A percentile compares a stretch with the other conserved stretches of the same genome.
phyloP scores from a whole-genome alignment of 2,329 filamentous ascomycete genomes.

The Emericellopsis cladophorae region DNA sequence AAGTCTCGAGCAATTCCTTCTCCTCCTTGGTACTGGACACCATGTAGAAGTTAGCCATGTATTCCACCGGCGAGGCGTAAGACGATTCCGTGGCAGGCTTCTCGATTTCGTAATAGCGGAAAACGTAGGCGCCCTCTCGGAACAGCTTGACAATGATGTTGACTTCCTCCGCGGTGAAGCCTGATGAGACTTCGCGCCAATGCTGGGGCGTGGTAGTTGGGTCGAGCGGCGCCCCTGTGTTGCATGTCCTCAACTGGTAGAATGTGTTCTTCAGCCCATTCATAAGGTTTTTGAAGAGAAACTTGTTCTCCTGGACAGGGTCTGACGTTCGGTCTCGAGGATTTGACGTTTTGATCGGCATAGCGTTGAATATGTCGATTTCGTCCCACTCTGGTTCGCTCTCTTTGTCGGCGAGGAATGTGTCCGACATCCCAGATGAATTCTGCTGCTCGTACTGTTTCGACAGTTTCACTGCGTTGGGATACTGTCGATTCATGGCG shows the following conservation, averaged over 20 bases:
- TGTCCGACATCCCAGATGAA: slow-evolving; percentile 50
- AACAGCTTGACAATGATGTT: slow-evolving; percentile 95
- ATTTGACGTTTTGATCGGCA: slow-evolving; percentile 91
- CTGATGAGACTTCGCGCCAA: slow-evolving; percentile 91
- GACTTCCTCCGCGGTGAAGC: slow-evolving; percentile 95
- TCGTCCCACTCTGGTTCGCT: slow-evolving; percentile 89
- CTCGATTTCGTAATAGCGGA: slow-evolving; percentile 91
- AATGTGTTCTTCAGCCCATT: slow-evolving; percentile 95
- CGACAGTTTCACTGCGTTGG: slow-evolving; percentile 88
- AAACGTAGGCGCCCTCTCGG: slow-evolving; percentile 89
- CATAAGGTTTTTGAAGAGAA: slow-evolving; percentile 91
- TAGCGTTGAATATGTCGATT: slow-evolving; percentile 91
- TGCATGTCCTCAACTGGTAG: slow-evolving; percentile 86
- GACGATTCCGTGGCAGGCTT: slow-evolving; percentile 60
- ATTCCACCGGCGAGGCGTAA: slow-evolving; percentile 74
- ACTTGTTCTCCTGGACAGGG: slow-evolving; percentile 93
- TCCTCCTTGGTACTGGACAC: slow-evolving; percentile 90
- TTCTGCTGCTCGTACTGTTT: slow-evolving; percentile 62
- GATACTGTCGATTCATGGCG: slow-evolving; percentile 92
- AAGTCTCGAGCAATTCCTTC: slow-evolving; percentile 93
- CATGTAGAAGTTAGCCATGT: slow-evolving; percentile 91
- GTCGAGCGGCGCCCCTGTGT: slow-evolving; percentile 62
- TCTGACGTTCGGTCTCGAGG: slow-evolving; percentile 80
- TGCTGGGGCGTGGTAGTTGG: slow-evolving; percentile 68
- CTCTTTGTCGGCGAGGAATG: slow-evolving; percentile 74